Base-by-base conservation (phyloP, 345 rosid genomes). In the Syzygium aromaticum region DNA sequence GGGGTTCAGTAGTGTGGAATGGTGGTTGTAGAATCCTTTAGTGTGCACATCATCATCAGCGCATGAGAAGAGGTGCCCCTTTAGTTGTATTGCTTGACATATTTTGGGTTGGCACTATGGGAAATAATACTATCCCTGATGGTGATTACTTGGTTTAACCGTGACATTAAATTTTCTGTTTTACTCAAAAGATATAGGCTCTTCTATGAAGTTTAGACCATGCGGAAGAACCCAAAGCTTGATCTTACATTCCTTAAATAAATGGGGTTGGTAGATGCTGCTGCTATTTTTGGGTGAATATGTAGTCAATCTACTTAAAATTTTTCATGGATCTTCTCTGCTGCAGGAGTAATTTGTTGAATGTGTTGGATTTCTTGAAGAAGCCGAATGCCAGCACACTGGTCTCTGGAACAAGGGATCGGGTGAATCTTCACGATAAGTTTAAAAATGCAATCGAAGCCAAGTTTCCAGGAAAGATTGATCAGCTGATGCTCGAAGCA, bases 331-430 rank as follows among this genome's bases (percentile, higher is more conserved):
- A 25, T 11, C 49, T 46, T 22, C 51, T n/a, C 15, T 59, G 11
- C 84, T 91, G 89, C 96, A 98, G 99, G 95, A 95, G 96, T 57
- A 98, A 98, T 89, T 88, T 98, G 91, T 80, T 96, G 90, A 94
- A 95, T 64, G 99, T 96, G 85, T 61, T 96, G 90, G 96, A 95
- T 59, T 98, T 98, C 90, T 93, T 98, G 52, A 95, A 94, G 93
- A 94, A 92, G 89, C 99, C 99, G 1, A 96, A 96, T 90, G 99
- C 98, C 5, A 91, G 93, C 51, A 93, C 90, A 51, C 95, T 98
- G 2, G 98, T 98, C 56, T 98, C 99, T 2, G 99, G 99, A 86
- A 97, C 99, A 77, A 90, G 63, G 57, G 99, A 97, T 90, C 91
- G 98, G 77, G 95, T 92, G 85, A 96, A 96, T 89, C 89, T 97